phyloP scores from a whole-genome alignment of 148 eudicot species.

The Diospyros kaki region DNA sequence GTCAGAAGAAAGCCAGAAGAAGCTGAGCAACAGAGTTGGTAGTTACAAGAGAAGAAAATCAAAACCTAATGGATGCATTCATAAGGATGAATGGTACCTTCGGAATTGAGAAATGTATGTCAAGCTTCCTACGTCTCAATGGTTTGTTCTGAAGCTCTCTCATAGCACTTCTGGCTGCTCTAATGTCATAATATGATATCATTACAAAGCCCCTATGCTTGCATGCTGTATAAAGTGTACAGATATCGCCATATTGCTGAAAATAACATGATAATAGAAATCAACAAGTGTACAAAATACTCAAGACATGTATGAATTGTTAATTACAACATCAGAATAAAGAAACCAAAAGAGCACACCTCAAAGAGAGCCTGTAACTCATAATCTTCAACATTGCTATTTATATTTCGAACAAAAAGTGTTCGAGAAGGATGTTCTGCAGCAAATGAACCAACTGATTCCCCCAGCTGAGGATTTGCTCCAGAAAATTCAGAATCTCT shows the following conservation, averaged over 20 bases:
- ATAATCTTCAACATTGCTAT: slow-evolving; percentile 64
- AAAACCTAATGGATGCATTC: background rate
- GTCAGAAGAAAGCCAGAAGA: slow-evolving; percentile 6
- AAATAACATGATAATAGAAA: slow-evolving; percentile 10
- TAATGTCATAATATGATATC: slow-evolving; percentile 77
- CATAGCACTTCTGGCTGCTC: slow-evolving; percentile 76
- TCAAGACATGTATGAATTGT: background rate
- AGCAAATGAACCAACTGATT: slow-evolving; percentile 24
- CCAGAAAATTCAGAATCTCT: slow-evolving; percentile 30
- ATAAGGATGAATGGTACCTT: slow-evolving; percentile 37
- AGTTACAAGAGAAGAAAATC: background rate
- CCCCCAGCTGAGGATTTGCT: slow-evolving; percentile 29
- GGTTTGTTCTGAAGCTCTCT: slow-evolving; percentile 69
- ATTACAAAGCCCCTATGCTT: slow-evolving; percentile 79
- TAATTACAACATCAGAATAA: background rate
- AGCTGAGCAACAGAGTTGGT: background rate
- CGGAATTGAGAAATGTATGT: slow-evolving; percentile 74
- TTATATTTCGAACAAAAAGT: slow-evolving; percentile 72
- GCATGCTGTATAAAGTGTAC: slow-evolving; percentile 67
- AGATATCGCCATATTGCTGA: slow-evolving; percentile 86
- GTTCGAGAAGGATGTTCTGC: slow-evolving; percentile 62
- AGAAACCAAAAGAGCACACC: slow-evolving; percentile 27
- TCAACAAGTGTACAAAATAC: slow-evolving; percentile 1
- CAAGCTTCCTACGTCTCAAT: slow-evolving; percentile 64
- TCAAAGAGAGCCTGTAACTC: slow-evolving; percentile 66